Conservation (phyloP, 192 early-diverging fungal species). For the Podila minutissima region DNA sequence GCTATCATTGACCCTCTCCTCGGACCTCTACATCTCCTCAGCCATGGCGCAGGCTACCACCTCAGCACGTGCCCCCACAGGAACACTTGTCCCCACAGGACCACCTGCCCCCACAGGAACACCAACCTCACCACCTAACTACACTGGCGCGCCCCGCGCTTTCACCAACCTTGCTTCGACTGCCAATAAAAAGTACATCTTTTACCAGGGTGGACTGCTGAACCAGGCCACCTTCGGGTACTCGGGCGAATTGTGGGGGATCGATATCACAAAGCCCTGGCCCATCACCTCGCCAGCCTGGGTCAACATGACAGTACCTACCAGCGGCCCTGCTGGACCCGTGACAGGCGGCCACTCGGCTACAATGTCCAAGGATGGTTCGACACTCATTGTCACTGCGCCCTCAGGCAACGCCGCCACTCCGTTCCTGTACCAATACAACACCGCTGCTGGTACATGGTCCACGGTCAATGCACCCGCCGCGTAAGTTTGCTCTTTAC, state of each 20-base stretch:
- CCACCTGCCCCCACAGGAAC: not conserved
- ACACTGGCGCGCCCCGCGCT: not conserved
- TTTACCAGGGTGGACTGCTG: constrained; percentile 24
- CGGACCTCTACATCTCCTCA: constrained; percentile 12
- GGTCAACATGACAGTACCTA: constrained; percentile 13
- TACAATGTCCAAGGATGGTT: constrained; percentile 26
- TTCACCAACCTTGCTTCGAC: constrained; percentile 22
- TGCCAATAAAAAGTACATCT: constrained; percentile 14
- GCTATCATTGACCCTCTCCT: constrained; percentile 29
- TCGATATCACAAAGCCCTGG: constrained; percentile 33
- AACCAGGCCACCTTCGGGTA: not conserved
- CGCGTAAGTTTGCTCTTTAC: constrained; percentile 21
- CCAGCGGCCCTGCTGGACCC: constrained; percentile 1
- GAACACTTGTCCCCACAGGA: not conserved
- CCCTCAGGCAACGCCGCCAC: constrained; percentile 4
- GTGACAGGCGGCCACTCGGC: constrained; percentile 2
- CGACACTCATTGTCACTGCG: constrained; percentile 24
- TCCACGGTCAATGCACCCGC: constrained; percentile 20
- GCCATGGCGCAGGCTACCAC: not conserved
- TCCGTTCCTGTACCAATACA: constrained; percentile 18
- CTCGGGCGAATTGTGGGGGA: constrained; percentile 8
- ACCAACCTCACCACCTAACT: too few relatives aligned
- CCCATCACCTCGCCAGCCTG: constrained; percentile 6
- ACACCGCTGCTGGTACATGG: constrained; percentile 17
- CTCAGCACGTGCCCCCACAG: not conserved